Percentiles rank a stretch among this genome's conserved stretches.
phyloP scores from a whole-genome alignment of 108 stramenopile genomes.

The Craspedostauros australis region DNA sequence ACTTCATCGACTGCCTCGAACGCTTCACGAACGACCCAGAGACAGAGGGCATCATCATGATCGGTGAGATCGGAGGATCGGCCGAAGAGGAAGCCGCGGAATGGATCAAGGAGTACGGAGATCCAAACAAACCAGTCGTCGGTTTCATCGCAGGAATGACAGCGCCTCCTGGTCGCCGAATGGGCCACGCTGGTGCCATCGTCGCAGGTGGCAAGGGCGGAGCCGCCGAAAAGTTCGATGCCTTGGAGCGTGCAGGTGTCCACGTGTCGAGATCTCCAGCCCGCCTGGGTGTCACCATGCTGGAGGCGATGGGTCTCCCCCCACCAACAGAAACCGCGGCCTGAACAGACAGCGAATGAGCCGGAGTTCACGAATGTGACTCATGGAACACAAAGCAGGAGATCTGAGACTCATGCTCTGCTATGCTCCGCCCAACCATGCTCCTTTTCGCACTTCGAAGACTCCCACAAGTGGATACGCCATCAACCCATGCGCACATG shows the following conservation, averaged over 20 bases:
- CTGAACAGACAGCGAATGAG: too few species aligned
- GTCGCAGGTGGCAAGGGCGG: slow-evolving; percentile 97
- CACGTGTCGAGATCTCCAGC: slow-evolving; percentile 91
- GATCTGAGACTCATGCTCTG: too few species aligned
- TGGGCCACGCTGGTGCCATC: slow-evolving; percentile 99
- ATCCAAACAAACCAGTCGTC: slow-evolving; percentile 98
- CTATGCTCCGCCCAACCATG: too few species aligned
- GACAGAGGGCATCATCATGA: slow-evolving; percentile 98
- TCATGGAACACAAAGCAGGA: too few species aligned
- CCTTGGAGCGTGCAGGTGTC: slow-evolving; percentile 91
- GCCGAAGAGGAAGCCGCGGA: slow-evolving; percentile 99
- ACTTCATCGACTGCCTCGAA: slow-evolving; percentile 98
- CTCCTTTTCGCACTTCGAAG: too few species aligned
- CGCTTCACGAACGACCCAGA: slow-evolving; percentile 97
- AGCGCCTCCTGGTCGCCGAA: slow-evolving; percentile 97
- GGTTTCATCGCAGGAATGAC: slow-evolving; percentile 99
- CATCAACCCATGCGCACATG: too few species aligned
- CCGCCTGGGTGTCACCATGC: slow-evolving; percentile 92
- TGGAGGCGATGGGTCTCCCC: slow-evolving; percentile 84
- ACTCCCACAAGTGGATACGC: too few species aligned
- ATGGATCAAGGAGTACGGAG: slow-evolving; percentile 93
- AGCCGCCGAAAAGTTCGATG: slow-evolving; percentile 92
- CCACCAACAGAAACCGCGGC: too few species aligned
- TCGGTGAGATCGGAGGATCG: slow-evolving; percentile 97
- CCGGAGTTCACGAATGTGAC: too few species aligned